Conservation (phyloP, 2,329 filamentous ascomycete species). For the Claviceps paspali region DNA sequence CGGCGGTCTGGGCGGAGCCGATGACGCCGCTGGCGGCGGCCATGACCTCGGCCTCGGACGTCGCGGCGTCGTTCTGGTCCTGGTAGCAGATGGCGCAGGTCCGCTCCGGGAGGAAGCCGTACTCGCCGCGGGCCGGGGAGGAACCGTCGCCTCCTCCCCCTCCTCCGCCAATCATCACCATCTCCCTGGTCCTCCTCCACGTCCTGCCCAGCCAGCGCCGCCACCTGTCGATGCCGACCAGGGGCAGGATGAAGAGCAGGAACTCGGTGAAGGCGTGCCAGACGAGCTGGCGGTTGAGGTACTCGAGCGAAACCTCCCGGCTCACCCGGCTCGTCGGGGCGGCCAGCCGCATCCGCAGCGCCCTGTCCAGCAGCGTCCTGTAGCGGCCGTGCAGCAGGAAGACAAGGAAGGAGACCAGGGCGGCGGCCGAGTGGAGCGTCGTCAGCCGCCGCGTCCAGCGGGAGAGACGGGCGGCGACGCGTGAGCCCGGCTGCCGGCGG, state of each 20-base stretch:
- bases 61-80: conserved; percentile 63
- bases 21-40: conserved; percentile 63
- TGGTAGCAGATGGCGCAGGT: conserved; percentile 96
- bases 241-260: conserved; percentile 85
- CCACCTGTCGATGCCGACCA: conserved; percentile 93
- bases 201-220: conserved; percentile 71
- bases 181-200: conserved; percentile 67
- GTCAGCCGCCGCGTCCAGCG: conserved; percentile 53
- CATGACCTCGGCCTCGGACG: conserved; percentile 62
- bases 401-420: conserved; percentile 72
- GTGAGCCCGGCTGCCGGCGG: conserved; percentile 36
- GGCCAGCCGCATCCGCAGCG: conserved; percentile 70
- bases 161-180: conserved; percentile 34
- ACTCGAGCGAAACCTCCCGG: conserved; percentile 91
- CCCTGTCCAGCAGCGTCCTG: conserved; percentile 73
- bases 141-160: conserved; percentile 35
- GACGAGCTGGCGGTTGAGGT: conserved; percentile 90
- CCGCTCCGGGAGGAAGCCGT: conserved; percentile 74
- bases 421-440: conserved; percentile 65
- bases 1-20: conserved; percentile 78
- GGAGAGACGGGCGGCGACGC: conserved; percentile 43
- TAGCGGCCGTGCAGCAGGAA: conserved; percentile 88
- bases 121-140: conserved; percentile 56
- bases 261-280: conserved; percentile 99
- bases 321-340: conserved; percentile 74